Evolutionary conservation across 257 asterid species (phyloP).

Genomic region (Sherardia arvensis): DNA sequence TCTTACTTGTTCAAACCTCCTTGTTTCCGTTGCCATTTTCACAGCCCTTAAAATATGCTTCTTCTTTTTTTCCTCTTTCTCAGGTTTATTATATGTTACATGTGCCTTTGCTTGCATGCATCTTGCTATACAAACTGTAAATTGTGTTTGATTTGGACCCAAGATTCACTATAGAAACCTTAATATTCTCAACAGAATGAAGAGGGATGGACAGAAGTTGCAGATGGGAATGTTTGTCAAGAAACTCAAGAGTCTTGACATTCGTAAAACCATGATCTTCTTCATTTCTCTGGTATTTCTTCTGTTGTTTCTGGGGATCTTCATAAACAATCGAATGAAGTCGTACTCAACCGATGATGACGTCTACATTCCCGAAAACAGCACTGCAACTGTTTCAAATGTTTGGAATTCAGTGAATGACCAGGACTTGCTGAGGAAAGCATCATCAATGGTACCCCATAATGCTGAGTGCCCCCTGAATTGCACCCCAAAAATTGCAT

Average conservation of each 20-base stretch:
- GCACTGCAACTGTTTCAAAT: slow-evolving; percentile 9
- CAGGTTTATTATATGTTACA: neutral
- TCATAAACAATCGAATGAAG: slow-evolving; percentile 46
- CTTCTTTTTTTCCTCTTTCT: neutral
- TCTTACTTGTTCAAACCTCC: slow-evolving; percentile 4
- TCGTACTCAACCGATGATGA: slow-evolving; percentile 44
- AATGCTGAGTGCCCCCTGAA: slow-evolving; percentile 32
- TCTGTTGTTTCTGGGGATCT: slow-evolving; percentile 33
- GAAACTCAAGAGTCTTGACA: slow-evolving; percentile 34
- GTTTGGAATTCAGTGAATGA: slow-evolving; percentile 49
- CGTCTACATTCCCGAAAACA: slow-evolving; percentile 19
- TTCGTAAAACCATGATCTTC: slow-evolving; percentile 39
- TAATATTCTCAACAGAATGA: too few species aligned
- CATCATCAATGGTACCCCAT: slow-evolving; percentile 57
- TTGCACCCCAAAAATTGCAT: slow-evolving; percentile 47
- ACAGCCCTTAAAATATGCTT: neutral
- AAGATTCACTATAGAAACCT: too few species aligned
- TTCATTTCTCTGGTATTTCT: slow-evolving; percentile 34
- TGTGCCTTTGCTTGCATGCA: neutral
- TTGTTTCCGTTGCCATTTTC: too few species aligned
- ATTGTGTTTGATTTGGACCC: neutral
- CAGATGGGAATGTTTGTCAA: slow-evolving; percentile 23
- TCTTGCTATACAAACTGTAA: neutral
- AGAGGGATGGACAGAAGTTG: neutral
- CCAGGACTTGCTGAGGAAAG: slow-evolving; percentile 55